phyloP scores from a whole-genome alignment of 169 alveolate genomes.

The Plasmodium chabaudi region DNA sequence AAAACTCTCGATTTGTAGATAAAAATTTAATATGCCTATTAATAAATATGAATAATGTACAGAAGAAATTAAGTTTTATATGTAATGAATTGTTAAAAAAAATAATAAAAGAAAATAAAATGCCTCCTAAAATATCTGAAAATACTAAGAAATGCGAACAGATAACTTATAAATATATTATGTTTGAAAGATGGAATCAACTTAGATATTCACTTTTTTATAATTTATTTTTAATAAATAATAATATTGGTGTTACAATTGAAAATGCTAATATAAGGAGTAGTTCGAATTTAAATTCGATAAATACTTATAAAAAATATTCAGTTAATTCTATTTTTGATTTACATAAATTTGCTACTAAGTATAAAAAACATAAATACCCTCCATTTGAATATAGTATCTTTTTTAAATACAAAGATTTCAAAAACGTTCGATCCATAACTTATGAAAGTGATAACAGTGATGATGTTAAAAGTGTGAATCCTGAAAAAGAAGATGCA shows the following conservation, averaged over 20 bases:
- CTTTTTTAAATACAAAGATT: constrained; percentile 34
- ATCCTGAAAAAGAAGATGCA: background rate
- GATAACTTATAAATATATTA: constrained; percentile 38
- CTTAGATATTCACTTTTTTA: constrained; percentile 51
- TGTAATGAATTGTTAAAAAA: constrained; percentile 34
- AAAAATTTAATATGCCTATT: constrained; percentile 47
- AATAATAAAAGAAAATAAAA: constrained; percentile 52
- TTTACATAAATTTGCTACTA: constrained; percentile 43
- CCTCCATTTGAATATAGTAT: constrained; percentile 64
- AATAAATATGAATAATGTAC: constrained; percentile 37
- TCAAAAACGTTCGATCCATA: constrained; percentile 8
- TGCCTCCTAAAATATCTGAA: constrained; percentile 31
- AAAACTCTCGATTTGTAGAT: constrained; percentile 49
- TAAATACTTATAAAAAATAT: constrained; percentile 10
- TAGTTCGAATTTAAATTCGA: background rate
- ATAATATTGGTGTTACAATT: background rate
- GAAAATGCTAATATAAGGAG: background rate
- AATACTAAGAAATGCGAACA: constrained; percentile 36
- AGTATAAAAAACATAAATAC: constrained; percentile 42
- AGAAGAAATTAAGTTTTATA: constrained; percentile 54
- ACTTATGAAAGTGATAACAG: background rate
- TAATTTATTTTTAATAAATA: constrained; percentile 11
- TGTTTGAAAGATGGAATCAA: constrained; percentile 75
- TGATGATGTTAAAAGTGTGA: background rate
- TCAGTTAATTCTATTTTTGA: constrained; percentile 31